A percentile compares a stretch with the other conserved stretches of the same genome.
Evolutionary conservation across 495 filamentous ascomycete genomes (phyloP).

Genomic region (Penicillium simplicissimum): DNA sequence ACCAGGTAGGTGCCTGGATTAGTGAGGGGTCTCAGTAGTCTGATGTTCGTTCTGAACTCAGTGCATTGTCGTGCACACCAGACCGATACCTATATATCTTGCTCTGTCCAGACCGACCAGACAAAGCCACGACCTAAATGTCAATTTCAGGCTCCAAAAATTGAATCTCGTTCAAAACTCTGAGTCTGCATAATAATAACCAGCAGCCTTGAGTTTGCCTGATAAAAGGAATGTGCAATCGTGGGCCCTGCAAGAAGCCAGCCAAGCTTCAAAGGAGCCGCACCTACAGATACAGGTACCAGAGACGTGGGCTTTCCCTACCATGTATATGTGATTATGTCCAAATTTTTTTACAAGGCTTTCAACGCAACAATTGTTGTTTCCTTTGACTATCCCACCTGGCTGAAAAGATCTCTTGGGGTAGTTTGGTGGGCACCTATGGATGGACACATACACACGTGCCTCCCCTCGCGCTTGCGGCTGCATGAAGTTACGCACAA

Average conservation of each 20-base stretch:
- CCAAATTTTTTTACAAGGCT: neutral
- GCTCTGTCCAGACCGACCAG: neutral
- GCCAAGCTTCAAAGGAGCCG: neutral
- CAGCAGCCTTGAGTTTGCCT: neutral
- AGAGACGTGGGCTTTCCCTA: neutral
- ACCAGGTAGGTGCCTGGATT: neutral
- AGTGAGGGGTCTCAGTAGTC: neutral
- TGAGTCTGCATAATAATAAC: neutral
- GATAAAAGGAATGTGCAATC: neutral
- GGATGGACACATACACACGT: neutral
- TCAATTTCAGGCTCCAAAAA: no score
- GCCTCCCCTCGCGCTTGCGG: neutral
- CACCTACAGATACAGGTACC: neutral
- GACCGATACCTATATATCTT: neutral
- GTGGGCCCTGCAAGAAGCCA: neutral
- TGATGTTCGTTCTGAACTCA: neutral
- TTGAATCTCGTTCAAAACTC: neutral
- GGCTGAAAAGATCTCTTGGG: neutral
- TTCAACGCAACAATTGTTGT: no score
- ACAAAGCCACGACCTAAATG: neutral
- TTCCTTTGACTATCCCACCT: neutral
- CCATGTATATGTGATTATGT: no score
- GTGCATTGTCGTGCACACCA: neutral
- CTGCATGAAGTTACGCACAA: neutral
- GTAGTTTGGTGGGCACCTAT: neutral